Evolutionary conservation across 2,329 filamentous ascomycete genomes (phyloP), one percentile per base, ranked within the genome.

Genomic region (Echinosphaeria canescens): DNA sequence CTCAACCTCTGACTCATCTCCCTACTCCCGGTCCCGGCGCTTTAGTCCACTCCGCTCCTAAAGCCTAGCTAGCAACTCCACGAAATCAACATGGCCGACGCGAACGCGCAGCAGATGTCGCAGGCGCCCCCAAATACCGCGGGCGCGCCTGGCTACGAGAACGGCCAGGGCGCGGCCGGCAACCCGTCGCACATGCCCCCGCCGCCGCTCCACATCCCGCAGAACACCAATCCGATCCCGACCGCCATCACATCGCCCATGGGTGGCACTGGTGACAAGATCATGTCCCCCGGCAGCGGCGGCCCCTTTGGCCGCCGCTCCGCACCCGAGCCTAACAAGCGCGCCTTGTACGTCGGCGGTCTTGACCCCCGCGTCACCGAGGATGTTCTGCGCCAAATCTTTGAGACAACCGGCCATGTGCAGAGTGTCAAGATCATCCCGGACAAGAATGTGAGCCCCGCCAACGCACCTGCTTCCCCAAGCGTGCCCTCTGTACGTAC

Each of bases 381-480:
- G 53, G 85, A 95, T 46, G 81, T 95, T 30, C 54, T 95, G 49
- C 81, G 82, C 44, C 85, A 95, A 51, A 95, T 95, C 42, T 98
- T 98, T 44, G 88, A 98, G 60, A 98, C 88, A 5, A 93, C 84
- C 31, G 88, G 88, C 30, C 88, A 98, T 53, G 88, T 98, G 36
- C 76, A 92, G 54, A 93, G 81, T 45, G 88, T 98, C 47, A 98
- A 98, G 63, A 93, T 98, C 46, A 98, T 98, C 48, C 88, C 88
- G 27, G 88, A 98, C 62, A 98, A 98, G 65, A 98, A 93, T 54
- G 84, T 92, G 57, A 66, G 81, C 70, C 33, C 13, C 19, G 18
- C 23, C 13, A n/a, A 10, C 10, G 10, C 15, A n/a, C n/a, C n/a
- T n/a, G n/a, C n/a, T n/a, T n/a, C n/a, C n/a, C n/a, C n/a, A n/a